A percentile compares a stretch with the other conserved stretches of the same genome.
Conservation (phyloP, 495 filamentous ascomycete species). For the Ascodesmis nigricans region DNA sequence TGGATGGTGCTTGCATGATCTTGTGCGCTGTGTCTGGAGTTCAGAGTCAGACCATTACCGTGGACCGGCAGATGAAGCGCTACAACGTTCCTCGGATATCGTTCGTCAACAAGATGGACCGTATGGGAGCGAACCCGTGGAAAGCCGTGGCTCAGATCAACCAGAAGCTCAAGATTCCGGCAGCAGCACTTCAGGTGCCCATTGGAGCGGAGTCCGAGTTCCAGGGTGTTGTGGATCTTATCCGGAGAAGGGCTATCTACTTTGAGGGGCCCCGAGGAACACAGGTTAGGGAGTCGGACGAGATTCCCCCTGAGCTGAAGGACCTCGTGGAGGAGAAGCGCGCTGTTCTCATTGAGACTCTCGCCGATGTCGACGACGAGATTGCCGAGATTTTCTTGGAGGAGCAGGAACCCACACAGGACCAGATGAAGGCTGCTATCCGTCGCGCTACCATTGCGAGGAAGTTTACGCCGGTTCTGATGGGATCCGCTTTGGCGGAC, state of each 20-base stretch:
- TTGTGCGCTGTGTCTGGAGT: slow-evolving; percentile 94
- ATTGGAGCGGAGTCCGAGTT: slow-evolving; percentile 87
- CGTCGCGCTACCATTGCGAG: slow-evolving; percentile 64
- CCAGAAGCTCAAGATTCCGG: slow-evolving; percentile 72
- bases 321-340: slow-evolving; percentile 56
- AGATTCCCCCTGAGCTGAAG: slow-evolving; percentile 57
- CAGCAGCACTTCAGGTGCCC: slow-evolving; percentile 85
- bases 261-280: slow-evolving; percentile 51
- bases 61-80: slow-evolving; percentile 93
- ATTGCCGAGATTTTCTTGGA: slow-evolving; percentile 93
- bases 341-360: slow-evolving; percentile 69
- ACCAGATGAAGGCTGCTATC: slow-evolving; percentile 78
- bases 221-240: slow-evolving; percentile 80
- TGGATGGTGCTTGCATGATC: slow-evolving; percentile 97
- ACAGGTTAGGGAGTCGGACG: slow-evolving; percentile 46
- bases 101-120: slow-evolving; percentile 99
- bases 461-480: slow-evolving; percentile 90
- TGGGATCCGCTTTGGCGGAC: slow-evolving; percentile 88
- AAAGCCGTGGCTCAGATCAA: slow-evolving; percentile 96
- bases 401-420: slow-evolving; percentile 48
- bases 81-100: slow-evolving; percentile 92
- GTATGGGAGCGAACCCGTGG: slow-evolving; percentile 96
- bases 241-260: slow-evolving; percentile 81
- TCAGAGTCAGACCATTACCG: slow-evolving; percentile 93
- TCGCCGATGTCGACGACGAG: slow-evolving; percentile 95